A percentile compares a stretch with the other conserved stretches of the same genome.
phyloP scores from a whole-genome alignment of 1,284 basidiomycete species.

The Tilletiopsis washingtonensis region DNA sequence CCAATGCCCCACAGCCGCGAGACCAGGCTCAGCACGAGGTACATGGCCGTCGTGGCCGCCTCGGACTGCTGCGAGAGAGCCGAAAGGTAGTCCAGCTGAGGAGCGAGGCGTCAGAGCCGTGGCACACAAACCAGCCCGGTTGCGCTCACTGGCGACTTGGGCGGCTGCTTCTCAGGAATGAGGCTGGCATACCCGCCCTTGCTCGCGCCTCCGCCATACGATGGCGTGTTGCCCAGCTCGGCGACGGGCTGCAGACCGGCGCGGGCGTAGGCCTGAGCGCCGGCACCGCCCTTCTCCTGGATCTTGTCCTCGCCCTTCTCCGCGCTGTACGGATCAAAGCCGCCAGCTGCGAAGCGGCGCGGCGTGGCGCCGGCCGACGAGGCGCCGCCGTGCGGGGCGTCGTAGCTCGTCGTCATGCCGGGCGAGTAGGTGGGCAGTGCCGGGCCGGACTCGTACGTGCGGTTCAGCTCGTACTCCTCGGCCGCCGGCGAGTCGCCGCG shows the following conservation, averaged over 20 bases:
- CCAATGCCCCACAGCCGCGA: conserved; percentile 93
- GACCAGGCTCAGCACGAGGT: conserved; percentile 86
- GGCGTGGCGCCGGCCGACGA: no score
- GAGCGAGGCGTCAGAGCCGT: not conserved
- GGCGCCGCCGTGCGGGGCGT: no score
- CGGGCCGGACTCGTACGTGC: not conserved
- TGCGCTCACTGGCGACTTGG: conserved; percentile 6
- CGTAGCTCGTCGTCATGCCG: not conserved
- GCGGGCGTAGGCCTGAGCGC: not conserved
- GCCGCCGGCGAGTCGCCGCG: no score
- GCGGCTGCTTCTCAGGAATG: conserved; percentile 35
- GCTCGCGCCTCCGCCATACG: not conserved
- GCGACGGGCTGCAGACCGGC: conserved; percentile 6
- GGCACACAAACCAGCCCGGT: no score
- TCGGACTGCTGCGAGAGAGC: conserved; percentile 26
- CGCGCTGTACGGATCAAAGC: not conserved
- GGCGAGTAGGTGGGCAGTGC: not conserved
- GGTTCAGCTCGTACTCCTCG: not conserved
- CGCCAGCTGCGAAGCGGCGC: not conserved
- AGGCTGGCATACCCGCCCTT: conserved; percentile 33
- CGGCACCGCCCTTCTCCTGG: conserved; percentile 2
- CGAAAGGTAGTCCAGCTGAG: conserved; percentile 12
- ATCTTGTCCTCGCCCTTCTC: conserved; percentile 10
- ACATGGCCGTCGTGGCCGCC: conserved; percentile 55
- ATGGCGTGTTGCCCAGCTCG: not conserved